These are phyloP conservation scores for Ceratobasidium sp. DNA, from an alignment of 1,284 basidiomycete genomes.

Conservation along the genomic window DNA sequence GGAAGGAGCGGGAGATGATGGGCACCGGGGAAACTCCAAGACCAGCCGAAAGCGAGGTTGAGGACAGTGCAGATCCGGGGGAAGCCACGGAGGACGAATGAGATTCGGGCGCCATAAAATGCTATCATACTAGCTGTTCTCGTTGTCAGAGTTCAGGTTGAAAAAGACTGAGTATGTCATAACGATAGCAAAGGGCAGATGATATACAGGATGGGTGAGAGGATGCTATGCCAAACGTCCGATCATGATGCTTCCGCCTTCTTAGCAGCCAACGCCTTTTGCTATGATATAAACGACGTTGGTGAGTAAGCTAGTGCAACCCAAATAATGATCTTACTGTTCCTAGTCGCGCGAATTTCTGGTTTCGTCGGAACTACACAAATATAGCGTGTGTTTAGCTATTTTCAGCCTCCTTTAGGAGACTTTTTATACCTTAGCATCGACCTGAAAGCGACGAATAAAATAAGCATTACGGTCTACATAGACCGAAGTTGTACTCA, in stretches of 20 bases:
- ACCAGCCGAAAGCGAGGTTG: constrained; percentile 8
- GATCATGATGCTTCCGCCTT: constrained; percentile 38
- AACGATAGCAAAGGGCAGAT: constrained; percentile 41
- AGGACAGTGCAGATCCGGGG: neutral
- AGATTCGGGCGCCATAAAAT: constrained; percentile 54
- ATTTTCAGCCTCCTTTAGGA: constrained; percentile 47
- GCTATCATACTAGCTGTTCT: neutral
- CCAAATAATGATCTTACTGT: constrained; percentile 44
- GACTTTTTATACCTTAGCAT: constrained; percentile 74
- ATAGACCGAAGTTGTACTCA: constrained; percentile 62
- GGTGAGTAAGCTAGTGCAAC: neutral
- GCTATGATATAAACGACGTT: neutral
- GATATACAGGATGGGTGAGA: constrained; percentile 41
- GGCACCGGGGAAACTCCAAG: neutral
- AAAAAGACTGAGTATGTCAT: constrained; percentile 32
- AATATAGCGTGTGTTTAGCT: neutral
- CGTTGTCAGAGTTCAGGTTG: neutral
- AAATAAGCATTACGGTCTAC: constrained; percentile 25
- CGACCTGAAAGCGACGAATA: constrained; percentile 68
- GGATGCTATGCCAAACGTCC: neutral
- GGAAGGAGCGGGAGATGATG: constrained; percentile 19
- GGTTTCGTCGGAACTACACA: constrained; percentile 49
- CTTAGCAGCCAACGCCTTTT: constrained; percentile 28
- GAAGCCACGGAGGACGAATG: constrained; percentile 76
- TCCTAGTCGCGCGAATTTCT: constrained; percentile 48